Base-by-base conservation (phyloP, 495 filamentous ascomycete species). In the Penicillium subrubescens region DNA sequence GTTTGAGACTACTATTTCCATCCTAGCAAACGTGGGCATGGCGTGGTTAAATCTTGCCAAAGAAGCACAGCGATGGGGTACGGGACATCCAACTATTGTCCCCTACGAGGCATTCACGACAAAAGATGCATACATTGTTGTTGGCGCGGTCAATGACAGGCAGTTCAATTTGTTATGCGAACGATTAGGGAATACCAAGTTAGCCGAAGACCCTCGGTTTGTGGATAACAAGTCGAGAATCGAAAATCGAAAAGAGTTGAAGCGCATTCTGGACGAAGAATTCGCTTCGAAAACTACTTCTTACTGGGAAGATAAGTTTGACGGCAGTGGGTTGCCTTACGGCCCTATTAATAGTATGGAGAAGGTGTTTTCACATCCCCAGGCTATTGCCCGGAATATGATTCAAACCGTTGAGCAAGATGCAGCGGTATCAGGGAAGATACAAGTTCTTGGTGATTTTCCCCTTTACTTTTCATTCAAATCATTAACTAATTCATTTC, bases 61-160 rank as follows among this genome's bases (percentile, higher is more conserved):
- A 48, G 90, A 95, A 70, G 81, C 82, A 0, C 90, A 93, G 0
- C 82, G 94, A 37, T 95, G 92, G 91, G 94, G 94, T 2, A 97
- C 94, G 10, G 92, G 89, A 31, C 94, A 97, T 82, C 89, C 92
- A 29, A 94, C 89, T 0, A 95, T 97, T 66, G 93, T 97, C 0
- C 93, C 94, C 0, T 97, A 97, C 70, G 83, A 88, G 67, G 87
- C 88, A 0, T 97, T 96, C 77, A 86, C 88, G 63, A 97, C 93
- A 10, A 81, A 82, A 33, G 92, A 97, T 67, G 91, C 92, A 8
- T 87, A 92, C 58, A 82, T 97, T 19, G 79, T 97, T 43, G 78
- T 96, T 10, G 94, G 94, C 5, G 94, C 92, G 5, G 92, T 91
- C 1, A 97, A 97, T 68, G 90, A 95, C 69, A 82, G 89, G 0